Base-by-base conservation (phyloP, 2,329 filamentous ascomycete species). In the Exophiala xenobiotica region DNA sequence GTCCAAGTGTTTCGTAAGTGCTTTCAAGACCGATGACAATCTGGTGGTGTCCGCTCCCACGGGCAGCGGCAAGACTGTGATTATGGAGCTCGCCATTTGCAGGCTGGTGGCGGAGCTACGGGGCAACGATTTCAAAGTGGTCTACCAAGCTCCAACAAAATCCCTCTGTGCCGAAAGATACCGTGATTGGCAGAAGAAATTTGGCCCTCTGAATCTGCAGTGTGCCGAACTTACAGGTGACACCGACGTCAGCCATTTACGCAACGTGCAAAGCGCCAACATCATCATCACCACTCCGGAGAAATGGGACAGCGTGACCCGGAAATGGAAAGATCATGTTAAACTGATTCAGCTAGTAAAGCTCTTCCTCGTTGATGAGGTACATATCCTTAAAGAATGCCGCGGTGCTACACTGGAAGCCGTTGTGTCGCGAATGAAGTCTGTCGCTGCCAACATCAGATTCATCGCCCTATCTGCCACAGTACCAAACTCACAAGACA, bases 231-330 rank as follows among this genome's bases (percentile, higher is more conserved):
- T 95, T 51, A 95, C 90, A 3, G 89, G 90, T 1, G 90, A 95
- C 64, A 91, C 87, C 0, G 84, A 87, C 29, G 74, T 79, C 45
- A 69, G 73, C 4, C 83, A 91, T 59, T 75, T 90, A 53, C 76
- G 76, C 18, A 81, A 78, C 47, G 85, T 92, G 4, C 84, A 89
- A 54, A 81, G 77, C 60, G 88, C 88, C 2, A 85, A 84, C 40
- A 88, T 95, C 57, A 92, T 95, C 59, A 79, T 95, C 56, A 93
- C 90, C 0, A 95, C 89, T 0, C 89, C 90, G 0, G 89, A 95
- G 68, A 95, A 95, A 64, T 95, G 89, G 89, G 89, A 95, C 65
- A 92, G 88, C 53, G 85, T 93, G 66, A 95, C 90, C 0, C 78
- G 89, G 14, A 91, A 89, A 64, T 95, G 90, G 90, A 83, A 85